A percentile compares a stretch with the other conserved stretches of the same genome.
These are phyloP conservation scores for Daldinia loculata DNA, from an alignment of 495 filamentous ascomycete genomes.

Conservation along the genomic window DNA sequence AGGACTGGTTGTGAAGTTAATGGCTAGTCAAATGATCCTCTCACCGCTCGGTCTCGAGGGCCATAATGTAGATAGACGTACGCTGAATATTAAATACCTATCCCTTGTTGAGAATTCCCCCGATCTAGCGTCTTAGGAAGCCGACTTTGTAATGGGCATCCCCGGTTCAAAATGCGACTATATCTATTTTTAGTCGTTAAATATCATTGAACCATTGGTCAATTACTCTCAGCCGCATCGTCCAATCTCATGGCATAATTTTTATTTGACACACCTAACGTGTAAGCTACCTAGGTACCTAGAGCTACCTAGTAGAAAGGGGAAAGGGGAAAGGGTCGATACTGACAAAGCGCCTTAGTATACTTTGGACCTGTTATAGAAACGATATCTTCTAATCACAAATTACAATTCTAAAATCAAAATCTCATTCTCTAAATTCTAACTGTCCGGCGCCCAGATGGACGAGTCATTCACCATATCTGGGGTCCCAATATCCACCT, in stretches of 20 bases:
- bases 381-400: neutral
- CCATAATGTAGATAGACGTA: neutral
- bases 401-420: neutral
- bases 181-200: conserved; percentile 22
- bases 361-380: neutral
- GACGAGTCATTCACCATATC: conserved; percentile 15
- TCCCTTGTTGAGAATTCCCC: neutral
- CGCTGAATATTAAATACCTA: neutral
- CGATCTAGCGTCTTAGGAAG: neutral
- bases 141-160: neutral
- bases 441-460: too few relatives aligned
- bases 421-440: neutral
- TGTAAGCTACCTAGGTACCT: neutral
- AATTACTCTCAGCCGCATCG: conserved; percentile 22
- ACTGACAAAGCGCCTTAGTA: neutral
- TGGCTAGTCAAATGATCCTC: neutral
- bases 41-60: neutral
- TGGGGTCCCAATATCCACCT: conserved; percentile 24
- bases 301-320: neutral
- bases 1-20: neutral
- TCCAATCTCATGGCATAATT: neutral
- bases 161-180: neutral
- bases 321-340: neutral
- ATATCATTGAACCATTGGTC: neutral
- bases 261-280: neutral